Evolutionary conservation across 495 filamentous ascomycete species (phyloP), one percentile per base, ranked within the genome.

Genomic region (Lentithecium fluviatile): DNA sequence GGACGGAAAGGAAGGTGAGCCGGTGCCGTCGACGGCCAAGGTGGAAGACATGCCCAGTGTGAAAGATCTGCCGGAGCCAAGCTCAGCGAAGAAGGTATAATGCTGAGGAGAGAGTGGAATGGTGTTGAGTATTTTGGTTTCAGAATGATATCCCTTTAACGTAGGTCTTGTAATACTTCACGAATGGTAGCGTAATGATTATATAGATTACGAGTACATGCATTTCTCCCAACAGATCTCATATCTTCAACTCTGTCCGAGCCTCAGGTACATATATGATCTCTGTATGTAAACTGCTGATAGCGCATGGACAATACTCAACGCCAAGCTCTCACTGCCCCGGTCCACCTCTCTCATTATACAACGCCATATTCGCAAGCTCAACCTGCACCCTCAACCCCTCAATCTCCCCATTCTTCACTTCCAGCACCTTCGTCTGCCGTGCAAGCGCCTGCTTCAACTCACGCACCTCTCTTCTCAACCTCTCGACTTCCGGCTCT

Each of bases 51-150:
- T 69, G 53, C 61, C 63, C 20, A 50, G 60, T 6, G 69, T 65
- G 20, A 47, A 63, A 13, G 42, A 65, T 50, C 61, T 69, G 56
- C 66, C 66, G 0, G 66, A 68, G n/a, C 69, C 70, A 10, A 25
- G 13, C 20, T 38, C 53, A n/a, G 5, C 24, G 15, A 49, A 49
- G 21, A 43, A 43, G 40, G n/a, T n/a, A n/a, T n/a, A n/a, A n/a
- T n/a, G n/a, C n/a, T n/a, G n/a, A n/a, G n/a, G n/a, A n/a, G n/a
- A n/a, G n/a, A n/a, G n/a, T 43, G 23, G 20, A 23, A 1, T 40
- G 12, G 17, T 43, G 12, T 24, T 21, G 25, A 29, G 1, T 29
- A 3, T 25, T 43, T 50, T 58, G 23, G 52, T 21, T 58, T 58
- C 29, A 63, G 53, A 63, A 20, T 53, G 60, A 63, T 63, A 63